These are phyloP conservation scores for Russula ochroleuca DNA, from an alignment of 768 basidiomycete species.

Conservation along the genomic window DNA sequence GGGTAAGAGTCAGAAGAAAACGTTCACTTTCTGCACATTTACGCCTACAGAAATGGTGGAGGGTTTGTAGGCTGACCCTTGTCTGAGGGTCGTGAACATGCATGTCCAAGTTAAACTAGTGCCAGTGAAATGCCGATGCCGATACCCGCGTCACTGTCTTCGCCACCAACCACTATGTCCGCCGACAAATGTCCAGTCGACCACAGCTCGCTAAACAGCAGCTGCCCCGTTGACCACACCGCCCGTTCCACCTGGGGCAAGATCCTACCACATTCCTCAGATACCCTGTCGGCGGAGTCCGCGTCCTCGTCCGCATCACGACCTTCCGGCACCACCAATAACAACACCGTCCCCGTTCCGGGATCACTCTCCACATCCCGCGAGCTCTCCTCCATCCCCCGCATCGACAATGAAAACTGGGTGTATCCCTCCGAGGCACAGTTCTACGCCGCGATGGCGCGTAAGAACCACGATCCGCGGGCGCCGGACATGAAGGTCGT, in stretches of 20 bases:
- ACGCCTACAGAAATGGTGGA: no score
- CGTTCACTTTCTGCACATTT: no score
- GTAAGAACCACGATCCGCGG: slow-evolving; percentile 88
- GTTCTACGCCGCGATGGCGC: slow-evolving; percentile 95
- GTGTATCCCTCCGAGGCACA: slow-evolving; percentile 98
- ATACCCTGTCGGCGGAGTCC: slow-evolving; percentile 10
- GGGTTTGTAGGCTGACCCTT: no score
- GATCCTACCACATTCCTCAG: slow-evolving; percentile 30
- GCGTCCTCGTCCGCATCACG: not conserved
- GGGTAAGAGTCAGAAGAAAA: no score
- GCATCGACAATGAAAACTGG: slow-evolving; percentile 70
- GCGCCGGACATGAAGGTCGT: slow-evolving; percentile 91
- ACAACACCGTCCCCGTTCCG: slow-evolving; percentile 9
- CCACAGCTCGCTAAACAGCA: slow-evolving; percentile 22
- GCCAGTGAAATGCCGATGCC: no score
- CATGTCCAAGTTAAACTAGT: no score
- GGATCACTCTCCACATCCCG: slow-evolving; percentile 59
- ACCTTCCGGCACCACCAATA: no score
- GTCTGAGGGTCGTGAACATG: no score
- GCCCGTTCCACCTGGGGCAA: slow-evolving; percentile 34
- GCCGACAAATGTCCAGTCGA: slow-evolving; percentile 21
- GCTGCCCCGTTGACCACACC: slow-evolving; percentile 37
- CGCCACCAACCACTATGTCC: slow-evolving; percentile 2
- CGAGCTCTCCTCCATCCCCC: slow-evolving; percentile 86
- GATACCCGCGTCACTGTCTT: not conserved